Percentiles rank a stretch among this genome's conserved stretches.
Evolutionary conservation across 768 basidiomycete genomes (phyloP).

Genomic region (Lactarius quietus): DNA sequence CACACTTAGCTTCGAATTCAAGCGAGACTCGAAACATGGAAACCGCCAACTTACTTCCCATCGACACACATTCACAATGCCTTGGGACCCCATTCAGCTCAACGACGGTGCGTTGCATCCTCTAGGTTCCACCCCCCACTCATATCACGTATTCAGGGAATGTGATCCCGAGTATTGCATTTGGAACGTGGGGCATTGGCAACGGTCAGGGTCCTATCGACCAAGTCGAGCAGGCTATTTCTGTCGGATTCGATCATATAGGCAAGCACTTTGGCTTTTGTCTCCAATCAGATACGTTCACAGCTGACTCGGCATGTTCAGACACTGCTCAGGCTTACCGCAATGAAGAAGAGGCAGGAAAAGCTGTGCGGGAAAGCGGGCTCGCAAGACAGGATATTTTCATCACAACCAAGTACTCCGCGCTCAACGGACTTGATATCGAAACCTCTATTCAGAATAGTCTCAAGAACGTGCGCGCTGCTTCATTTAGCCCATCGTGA

Average conservation of each 20-base stretch:
- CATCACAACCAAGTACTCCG: constrained; percentile 66
- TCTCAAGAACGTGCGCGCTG: constrained; percentile 47
- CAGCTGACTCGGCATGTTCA: constrained; percentile 28
- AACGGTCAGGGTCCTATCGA: constrained; percentile 50
- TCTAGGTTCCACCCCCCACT: neutral
- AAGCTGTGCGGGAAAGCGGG: constrained; percentile 48
- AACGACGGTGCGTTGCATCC: constrained; percentile 49
- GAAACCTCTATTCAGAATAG: constrained; percentile 54
- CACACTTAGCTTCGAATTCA: neutral
- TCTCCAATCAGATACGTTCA: neutral
- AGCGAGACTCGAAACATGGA: neutral
- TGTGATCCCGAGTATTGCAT: constrained; percentile 49
- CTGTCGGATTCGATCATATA: constrained; percentile 58
- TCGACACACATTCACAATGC: constrained; percentile 39
- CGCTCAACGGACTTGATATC: constrained; percentile 47
- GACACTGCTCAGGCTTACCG: constrained; percentile 59
- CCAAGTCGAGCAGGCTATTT: constrained; percentile 60
- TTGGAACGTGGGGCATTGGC: constrained; percentile 64
- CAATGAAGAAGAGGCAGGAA: constrained; percentile 58
- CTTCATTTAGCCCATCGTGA: neutral
- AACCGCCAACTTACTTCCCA: neutral
- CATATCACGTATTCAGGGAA: constrained; percentile 35
- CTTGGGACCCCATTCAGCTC: constrained; percentile 55
- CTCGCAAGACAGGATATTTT: constrained; percentile 53
- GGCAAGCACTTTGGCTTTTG: constrained; percentile 39